Evolutionary conservation across 768 basidiomycete species (phyloP).

Genomic region (Russula foetens): DNA sequence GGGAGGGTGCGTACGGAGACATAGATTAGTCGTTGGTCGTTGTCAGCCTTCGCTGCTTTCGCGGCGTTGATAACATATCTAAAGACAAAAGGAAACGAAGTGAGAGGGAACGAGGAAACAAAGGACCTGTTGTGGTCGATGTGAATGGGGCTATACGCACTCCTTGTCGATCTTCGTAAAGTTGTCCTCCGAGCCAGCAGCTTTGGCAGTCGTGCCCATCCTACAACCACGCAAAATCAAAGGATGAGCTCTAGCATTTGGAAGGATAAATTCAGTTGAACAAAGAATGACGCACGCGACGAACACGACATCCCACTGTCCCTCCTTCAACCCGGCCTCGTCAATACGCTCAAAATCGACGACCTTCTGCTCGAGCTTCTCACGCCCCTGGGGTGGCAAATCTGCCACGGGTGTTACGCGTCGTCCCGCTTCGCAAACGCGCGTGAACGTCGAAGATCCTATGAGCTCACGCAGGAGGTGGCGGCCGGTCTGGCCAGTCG

Average conservation of each 20-base stretch:
- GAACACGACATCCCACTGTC: slow-evolving; percentile 68
- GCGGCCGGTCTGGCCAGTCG: slow-evolving; percentile 63
- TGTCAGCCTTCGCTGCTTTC: slow-evolving; percentile 39
- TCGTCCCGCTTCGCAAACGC: slow-evolving; percentile 65
- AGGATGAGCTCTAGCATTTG: not conserved
- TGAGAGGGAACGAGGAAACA: not conserved
- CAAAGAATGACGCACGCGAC: slow-evolving; percentile 41
- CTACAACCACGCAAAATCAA: slow-evolving; percentile 25
- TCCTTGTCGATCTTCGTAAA: slow-evolving; percentile 77
- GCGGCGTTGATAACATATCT: slow-evolving; percentile 76
- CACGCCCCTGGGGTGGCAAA: slow-evolving; percentile 30
- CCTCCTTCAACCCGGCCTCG: slow-evolving; percentile 40
- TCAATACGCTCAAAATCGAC: slow-evolving; percentile 64
- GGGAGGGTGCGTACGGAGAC: slow-evolving; percentile 42
- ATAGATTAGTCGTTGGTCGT: slow-evolving; percentile 60
- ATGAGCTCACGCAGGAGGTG: slow-evolving; percentile 56
- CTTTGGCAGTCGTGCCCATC: slow-evolving; percentile 55
- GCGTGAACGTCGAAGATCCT: slow-evolving; percentile 42
- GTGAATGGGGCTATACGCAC: slow-evolving; percentile 29
- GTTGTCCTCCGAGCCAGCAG: slow-evolving; percentile 52
- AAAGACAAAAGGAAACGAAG: not conserved
- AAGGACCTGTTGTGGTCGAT: not conserved
- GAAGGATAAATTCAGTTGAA: too few species aligned
- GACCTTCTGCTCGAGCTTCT: slow-evolving; percentile 59
- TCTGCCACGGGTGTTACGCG: slow-evolving; percentile 41